A percentile compares a stretch with the other conserved stretches of the same genome.
These are phyloP conservation scores for Acanthamoeba healyi DNA, from an alignment of 208 protist genomes.

Conservation along the genomic window DNA sequence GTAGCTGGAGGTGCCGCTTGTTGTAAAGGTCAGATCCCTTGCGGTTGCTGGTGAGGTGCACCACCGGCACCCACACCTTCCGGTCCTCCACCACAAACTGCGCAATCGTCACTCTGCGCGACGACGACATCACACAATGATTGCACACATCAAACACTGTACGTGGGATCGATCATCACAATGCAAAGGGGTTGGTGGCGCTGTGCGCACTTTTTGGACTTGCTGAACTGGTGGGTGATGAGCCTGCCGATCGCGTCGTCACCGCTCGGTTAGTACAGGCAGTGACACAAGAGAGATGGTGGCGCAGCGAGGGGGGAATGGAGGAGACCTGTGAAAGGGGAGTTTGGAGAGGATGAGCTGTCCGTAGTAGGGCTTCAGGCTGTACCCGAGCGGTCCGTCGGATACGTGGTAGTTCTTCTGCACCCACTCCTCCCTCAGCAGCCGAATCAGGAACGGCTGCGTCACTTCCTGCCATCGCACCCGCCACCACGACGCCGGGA, in stretches of 20 bases:
- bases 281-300: not conserved
- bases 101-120: not conserved
- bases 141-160: not conserved
- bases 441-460: constrained; percentile 33
- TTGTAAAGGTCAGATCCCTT: constrained; percentile 18
- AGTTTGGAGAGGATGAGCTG: constrained; percentile 49
- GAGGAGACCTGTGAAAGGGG: not conserved
- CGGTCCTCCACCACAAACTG: constrained; percentile 9
- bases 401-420: not conserved
- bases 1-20: constrained; percentile 24
- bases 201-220: constrained; percentile 45
- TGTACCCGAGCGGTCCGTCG: not conserved
- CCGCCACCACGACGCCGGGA: no score
- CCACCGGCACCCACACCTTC: constrained; percentile 16
- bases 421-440: constrained; percentile 35
- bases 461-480: constrained; percentile 21
- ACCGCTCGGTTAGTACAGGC: no score
- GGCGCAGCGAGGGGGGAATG: not conserved
- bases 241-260: not conserved
- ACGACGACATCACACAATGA: not conserved
- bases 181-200: no score
- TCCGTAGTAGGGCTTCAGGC: constrained; percentile 47
- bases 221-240: constrained; percentile 20
- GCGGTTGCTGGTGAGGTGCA: constrained; percentile 46
- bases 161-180: not conserved